Evolutionary conservation across 106 monocot genomes (phyloP).

Genomic region (Platanthera zijinensis): DNA sequence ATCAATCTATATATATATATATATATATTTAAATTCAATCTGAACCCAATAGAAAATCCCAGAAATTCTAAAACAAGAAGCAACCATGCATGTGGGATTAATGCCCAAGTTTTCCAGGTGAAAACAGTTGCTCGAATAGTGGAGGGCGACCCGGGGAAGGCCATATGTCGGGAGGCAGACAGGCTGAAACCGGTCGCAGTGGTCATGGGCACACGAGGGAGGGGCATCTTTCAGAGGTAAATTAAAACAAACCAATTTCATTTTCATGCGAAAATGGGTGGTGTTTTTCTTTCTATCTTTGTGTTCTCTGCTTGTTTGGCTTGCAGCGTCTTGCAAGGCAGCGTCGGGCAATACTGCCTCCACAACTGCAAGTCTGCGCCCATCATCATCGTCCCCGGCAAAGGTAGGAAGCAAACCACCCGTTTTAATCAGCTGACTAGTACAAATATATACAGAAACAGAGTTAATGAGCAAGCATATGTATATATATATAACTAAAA

Average conservation of each 20-base stretch:
- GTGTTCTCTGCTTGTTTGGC: background rate
- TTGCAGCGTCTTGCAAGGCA: slow-evolving; percentile 68
- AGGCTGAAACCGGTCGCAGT: slow-evolving; percentile 72
- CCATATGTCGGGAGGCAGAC: slow-evolving; percentile 72
- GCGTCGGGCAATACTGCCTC: slow-evolving; percentile 75
- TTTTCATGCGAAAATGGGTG: background rate
- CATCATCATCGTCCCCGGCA: slow-evolving; percentile 63
- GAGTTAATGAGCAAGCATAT: no score
- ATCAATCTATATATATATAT: background rate
- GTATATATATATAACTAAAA: no score
- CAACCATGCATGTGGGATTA: background rate
- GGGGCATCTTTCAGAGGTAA: slow-evolving; percentile 64
- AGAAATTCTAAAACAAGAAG: background rate
- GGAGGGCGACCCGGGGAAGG: slow-evolving; percentile 79
- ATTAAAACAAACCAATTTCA: background rate
- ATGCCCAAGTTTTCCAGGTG: slow-evolving; percentile 22
- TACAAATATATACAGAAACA: no score
- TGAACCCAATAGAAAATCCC: background rate
- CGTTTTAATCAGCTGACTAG: background rate
- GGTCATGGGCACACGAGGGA: slow-evolving; percentile 78
- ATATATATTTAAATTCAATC: background rate
- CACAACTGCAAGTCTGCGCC: slow-evolving; percentile 80
- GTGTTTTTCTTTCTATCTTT: background rate
- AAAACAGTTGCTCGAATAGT: slow-evolving; percentile 62
- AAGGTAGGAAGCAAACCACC: background rate